Evolutionary conservation across 768 basidiomycete species (phyloP), one percentile per base, ranked within the genome.

Genomic region (Gyrodon lividus): DNA sequence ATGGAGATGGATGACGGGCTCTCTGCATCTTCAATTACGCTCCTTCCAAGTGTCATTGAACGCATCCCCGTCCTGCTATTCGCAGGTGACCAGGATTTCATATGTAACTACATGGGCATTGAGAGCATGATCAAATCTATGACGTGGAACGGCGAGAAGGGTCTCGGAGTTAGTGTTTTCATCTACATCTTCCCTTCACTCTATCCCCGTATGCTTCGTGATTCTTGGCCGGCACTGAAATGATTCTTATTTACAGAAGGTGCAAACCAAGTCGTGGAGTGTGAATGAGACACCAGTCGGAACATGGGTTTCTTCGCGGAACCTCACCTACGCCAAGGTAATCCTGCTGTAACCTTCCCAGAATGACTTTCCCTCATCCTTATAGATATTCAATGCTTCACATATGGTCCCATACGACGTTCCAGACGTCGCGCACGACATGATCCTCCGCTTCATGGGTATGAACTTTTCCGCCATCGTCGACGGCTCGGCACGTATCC

Each of bases 401-500:
- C 97, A 98, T 70, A 99, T 98, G 97, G 96, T 83, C 7, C 86
- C 89, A 12, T 88, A 76, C 68, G 96, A 99, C 68, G 75, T 89
- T 12, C 95, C 94, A 0, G 80, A 90, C 46, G 83, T 87, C 17
- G 77, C 95, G 4, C 93, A 98, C 67, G 97, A 99, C 69, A 98
- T 98, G 97, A 96, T 99, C 59, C 82, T 97, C 35, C 90, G 97
- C 13, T 99, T 99, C 75, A 92, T 98, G 86, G 87, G 83, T 45
- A 83, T 94, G 53, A 87, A 98, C 73, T 90, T 96, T 60, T 80
- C 86, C 22, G 78, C 83, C 2, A 79, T 98, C 51, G 74, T 85
- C 2, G 92, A 89, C 20, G 86, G 89, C 28, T 85, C 91, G 0
- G 92, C 92, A 2, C 76, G 72, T 46, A 87, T 95, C 50, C 86